Base-by-base conservation (phyloP, 1,284 basidiomycete species). In the Dichomitus squalens region DNA sequence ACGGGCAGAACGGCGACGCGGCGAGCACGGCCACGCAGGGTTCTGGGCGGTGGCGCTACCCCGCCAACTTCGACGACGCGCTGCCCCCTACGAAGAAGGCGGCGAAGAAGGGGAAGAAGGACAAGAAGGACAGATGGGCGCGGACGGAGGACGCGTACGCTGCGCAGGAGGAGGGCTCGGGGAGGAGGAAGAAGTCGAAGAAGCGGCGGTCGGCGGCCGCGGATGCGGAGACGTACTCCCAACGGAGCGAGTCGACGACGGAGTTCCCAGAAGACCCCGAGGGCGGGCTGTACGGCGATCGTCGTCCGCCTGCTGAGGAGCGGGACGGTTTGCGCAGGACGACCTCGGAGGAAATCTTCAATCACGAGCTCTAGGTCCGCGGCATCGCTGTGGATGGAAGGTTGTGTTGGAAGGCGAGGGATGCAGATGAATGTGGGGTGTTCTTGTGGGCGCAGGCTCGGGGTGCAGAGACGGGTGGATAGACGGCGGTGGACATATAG, bases 61-160 rank as follows among this genome's bases (percentile, higher is more conserved):
- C 88, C 11, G 86, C 90, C 60, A 91, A 92, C 70, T 91, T 92
- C 66, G 83, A 86, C 52, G 88, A 91, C 61, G 77, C 84, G 18
- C 75, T 80, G 36, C 68, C 77, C 53, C 55, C 68, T n/a, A 33
- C n/a, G 29, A 81, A 80, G 71, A 84, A 73, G 68, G 77, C 74
- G 61, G 79, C 76, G 66, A 84, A 81, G 73, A 82, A 79, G 71
- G 50, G 29, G 29, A 83, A 84, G 72, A 87, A 87, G 68, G 82
- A 83, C 56, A 92, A 90, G 82, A 92, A 92, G 73, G 90, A 93
- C 66, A 77, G 91, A 52, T 93, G 88, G 87, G 89, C 86, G 59
- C 79, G 88, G 70, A 92, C 90, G 36, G 89, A 92, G 72, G 90
- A 93, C 71, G 90, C 90, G 40, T 88, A 91, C 66, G 78, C 76